Base-by-base conservation (phyloP, 2,329 filamentous ascomycete species). In the Exophiala calicioides region DNA sequence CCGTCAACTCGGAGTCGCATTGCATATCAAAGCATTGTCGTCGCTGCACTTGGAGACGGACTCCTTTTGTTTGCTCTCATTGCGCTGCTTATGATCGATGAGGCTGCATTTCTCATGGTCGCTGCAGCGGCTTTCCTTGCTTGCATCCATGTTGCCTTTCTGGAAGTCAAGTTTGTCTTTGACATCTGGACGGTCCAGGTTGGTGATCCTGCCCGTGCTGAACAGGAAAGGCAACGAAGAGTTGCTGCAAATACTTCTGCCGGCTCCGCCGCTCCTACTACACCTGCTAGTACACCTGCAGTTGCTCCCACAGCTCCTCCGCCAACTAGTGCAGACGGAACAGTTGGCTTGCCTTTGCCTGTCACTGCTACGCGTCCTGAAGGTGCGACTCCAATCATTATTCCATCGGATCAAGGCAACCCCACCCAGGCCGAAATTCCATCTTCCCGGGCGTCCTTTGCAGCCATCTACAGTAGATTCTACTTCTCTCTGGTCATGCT, bases 131-230 rank as follows among this genome's bases (percentile, higher is more conserved):
- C 76, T 2, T 84, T 83, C 59, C 62, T 84, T 13, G 73, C 78
- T 1, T 77, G 83, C 52, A 72, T 82, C 37, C 79, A 77, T 12
- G 78, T 82, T 18, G 76, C 77, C 47, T 79, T 80, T 60, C 78
- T 83, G 45, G 80, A 80, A 23, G 81, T 84, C 68, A 77, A 79
- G 41, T 84, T 85, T 55, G 68, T 84, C 59, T 79, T 82, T 69
- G 80, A 84, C 42, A 80, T 85, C n/a, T 84, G 80, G 81, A 73
- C 75, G 15, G 77, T 82, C 2, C 81, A 84, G 59, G 76, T 59
- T n/a, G 58, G 57, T 24, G 57, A 71, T 18, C 74, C 76, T 47
- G 69, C 73, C 42, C 64, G 74, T 29, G 65, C 63, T 50, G 70
- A 76, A 51, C 65, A 69, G 43, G 69, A 71, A 34, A 60, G 54